Conservation (phyloP, 768 basidiomycete genomes). For the Botryobasidium botryosum region DNA sequence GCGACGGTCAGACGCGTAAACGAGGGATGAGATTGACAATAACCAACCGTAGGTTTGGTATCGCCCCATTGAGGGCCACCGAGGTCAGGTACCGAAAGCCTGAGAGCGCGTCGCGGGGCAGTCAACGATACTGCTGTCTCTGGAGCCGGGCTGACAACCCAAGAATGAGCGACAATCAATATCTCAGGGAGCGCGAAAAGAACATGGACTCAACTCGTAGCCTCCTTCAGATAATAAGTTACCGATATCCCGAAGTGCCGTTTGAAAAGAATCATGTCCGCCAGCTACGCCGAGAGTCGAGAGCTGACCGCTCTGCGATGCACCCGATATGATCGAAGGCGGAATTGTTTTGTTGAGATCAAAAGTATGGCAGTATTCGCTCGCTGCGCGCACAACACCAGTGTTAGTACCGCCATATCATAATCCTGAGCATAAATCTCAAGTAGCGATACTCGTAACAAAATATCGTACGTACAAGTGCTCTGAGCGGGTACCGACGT, state of each 20-base stretch:
- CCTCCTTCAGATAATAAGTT: neutral
- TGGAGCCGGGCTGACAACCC: neutral
- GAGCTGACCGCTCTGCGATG: constrained; percentile 26
- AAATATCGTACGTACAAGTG: constrained; percentile 2
- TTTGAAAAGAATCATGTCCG: no score
- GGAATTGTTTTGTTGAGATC: constrained; percentile 56
- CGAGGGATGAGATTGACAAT: neutral
- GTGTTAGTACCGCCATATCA: no score
- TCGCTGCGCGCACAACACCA: constrained; percentile 20
- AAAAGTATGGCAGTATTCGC: constrained; percentile 51
- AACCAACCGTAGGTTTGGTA: constrained; percentile 33
- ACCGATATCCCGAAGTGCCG: no score
- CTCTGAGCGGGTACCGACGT: constrained; percentile 48
- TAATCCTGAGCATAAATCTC: no score
- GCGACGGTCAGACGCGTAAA: neutral
- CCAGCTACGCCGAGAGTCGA: constrained; percentile 16
- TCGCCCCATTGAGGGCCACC: constrained; percentile 49
- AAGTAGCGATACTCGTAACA: no score
- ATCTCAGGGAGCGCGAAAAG: no score
- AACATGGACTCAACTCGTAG: no score
- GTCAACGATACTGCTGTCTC: neutral
- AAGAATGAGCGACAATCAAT: no score
- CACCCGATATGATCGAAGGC: constrained; percentile 29
- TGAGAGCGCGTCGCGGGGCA: neutral
- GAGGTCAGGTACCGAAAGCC: constrained; percentile 8